Conservation (phyloP, 148 eudicot genomes). For the Rhododendron mucronatum region DNA sequence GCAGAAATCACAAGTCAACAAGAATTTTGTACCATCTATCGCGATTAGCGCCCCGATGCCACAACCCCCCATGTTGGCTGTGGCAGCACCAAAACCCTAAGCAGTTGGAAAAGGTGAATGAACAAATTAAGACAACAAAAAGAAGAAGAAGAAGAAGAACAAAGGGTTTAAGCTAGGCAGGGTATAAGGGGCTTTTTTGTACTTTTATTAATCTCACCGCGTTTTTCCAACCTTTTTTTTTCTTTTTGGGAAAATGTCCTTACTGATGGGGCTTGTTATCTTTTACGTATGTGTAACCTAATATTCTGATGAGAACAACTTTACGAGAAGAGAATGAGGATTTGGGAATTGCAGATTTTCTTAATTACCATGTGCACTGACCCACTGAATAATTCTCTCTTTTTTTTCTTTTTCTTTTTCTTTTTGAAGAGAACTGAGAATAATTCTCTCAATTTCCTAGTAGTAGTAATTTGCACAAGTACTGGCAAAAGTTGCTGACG, state of each 20-base stretch:
- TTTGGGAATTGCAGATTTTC: slow-evolving; percentile 7
- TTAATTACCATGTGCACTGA: background rate
- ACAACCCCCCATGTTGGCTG: slow-evolving; percentile 34
- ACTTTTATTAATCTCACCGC: slow-evolving; percentile 8
- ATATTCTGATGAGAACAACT: background rate
- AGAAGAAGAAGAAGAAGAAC: background rate
- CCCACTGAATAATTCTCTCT: background rate
- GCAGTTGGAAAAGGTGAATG: background rate
- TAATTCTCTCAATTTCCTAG: background rate
- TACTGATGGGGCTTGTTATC: slow-evolving; percentile 1
- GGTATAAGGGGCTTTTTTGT: slow-evolving; percentile 12
- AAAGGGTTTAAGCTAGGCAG: background rate
- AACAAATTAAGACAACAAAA: background rate
- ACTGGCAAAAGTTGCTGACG: slow-evolving; percentile 9
- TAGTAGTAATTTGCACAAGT: background rate
- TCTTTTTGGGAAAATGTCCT: background rate
- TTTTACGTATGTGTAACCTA: slow-evolving; percentile 10
- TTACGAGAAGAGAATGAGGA: slow-evolving; percentile 11
- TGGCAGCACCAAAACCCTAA: slow-evolving; percentile 30
- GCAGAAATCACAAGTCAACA: slow-evolving; percentile 20
- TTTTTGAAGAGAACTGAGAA: background rate
- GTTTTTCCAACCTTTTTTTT: background rate
- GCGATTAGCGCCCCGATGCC: slow-evolving; percentile 40
- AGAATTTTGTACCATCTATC: slow-evolving; percentile 11
- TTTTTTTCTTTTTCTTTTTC: no score